These are phyloP conservation scores for Phytomonas sp. DNA, from an alignment of 208 protist species.

Conservation along the genomic window DNA sequence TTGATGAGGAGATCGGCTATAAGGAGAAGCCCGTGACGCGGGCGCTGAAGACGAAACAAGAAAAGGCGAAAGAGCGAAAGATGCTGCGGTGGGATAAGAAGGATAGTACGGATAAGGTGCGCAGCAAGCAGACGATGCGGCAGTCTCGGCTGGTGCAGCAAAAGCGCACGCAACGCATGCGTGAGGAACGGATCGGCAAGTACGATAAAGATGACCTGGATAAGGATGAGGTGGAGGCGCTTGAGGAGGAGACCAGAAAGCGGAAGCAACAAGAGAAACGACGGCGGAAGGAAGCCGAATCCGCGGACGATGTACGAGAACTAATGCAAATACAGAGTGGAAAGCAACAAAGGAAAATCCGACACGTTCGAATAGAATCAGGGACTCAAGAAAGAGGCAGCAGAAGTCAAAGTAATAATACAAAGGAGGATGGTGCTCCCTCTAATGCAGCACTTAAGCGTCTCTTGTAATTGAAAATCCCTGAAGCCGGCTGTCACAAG, in stretches of 20 bases:
- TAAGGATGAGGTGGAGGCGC: slow-evolving; percentile 26
- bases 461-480: not conserved
- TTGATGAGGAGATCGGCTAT: slow-evolving; percentile 80
- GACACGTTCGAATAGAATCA: not conserved
- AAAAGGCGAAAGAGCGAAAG: slow-evolving; percentile 64
- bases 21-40: slow-evolving; percentile 63
- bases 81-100: slow-evolving; percentile 89
- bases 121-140: slow-evolving; percentile 80
- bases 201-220: slow-evolving; percentile 50
- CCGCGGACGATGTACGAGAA: slow-evolving; percentile 50
- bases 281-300: slow-evolving; percentile 21
- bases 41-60: slow-evolving; percentile 64
- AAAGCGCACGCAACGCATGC: slow-evolving; percentile 30
- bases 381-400: not conserved
- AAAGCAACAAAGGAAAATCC: not conserved
- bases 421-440: not conserved
- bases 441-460: slow-evolving; percentile 10
- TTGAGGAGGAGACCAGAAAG: slow-evolving; percentile 17
- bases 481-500: not conserved
- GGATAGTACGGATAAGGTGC: slow-evolving; percentile 80
- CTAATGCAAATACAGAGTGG: slow-evolving; percentile 9
- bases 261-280: slow-evolving; percentile 24
- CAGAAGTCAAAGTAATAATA: not conserved
- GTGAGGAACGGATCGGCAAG: slow-evolving; percentile 30
- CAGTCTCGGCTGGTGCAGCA: slow-evolving; percentile 56